Conservation (phyloP, 768 basidiomycete species). For the Boletus speciosus region DNA sequence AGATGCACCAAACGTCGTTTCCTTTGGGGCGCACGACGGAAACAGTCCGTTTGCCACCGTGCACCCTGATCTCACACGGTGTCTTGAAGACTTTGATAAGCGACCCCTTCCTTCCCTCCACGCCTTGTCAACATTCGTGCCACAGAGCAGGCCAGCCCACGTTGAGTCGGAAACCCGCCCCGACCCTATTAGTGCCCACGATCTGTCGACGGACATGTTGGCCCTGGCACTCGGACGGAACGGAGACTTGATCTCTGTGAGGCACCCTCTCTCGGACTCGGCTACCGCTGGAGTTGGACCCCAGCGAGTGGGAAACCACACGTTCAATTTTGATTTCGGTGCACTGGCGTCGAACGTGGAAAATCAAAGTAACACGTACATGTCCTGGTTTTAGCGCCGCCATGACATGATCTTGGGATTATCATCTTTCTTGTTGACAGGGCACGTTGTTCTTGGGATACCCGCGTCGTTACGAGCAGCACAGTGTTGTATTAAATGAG, state of each 20-base stretch:
- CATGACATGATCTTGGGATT: constrained; percentile 12
- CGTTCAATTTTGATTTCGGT: constrained; percentile 62
- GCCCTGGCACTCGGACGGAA: constrained; percentile 29
- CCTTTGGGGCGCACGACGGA: not conserved
- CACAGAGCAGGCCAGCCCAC: constrained; percentile 12
- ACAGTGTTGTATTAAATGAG: not conserved
- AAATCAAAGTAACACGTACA: constrained; percentile 54
- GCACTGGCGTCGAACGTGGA: constrained; percentile 52
- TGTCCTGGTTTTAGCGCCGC: constrained; percentile 60
- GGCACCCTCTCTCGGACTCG: constrained; percentile 18
- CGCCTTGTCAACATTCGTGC: constrained; percentile 23
- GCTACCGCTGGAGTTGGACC: constrained; percentile 21
- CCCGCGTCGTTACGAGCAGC: not conserved
- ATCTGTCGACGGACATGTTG: constrained; percentile 33
- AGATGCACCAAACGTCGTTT: not conserved
- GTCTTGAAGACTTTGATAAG: constrained; percentile 24
- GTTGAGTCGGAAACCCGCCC: constrained; percentile 18
- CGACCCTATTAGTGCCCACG: constrained; percentile 21
- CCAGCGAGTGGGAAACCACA: constrained; percentile 48
- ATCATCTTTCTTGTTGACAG: constrained; percentile 15
- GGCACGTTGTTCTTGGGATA: constrained; percentile 11
- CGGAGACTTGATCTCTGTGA: constrained; percentile 23
- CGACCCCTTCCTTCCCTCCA: constrained; percentile 19
- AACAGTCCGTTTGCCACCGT: constrained; percentile 18
- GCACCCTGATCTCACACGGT: constrained; percentile 25